Conservation (phyloP, 805 yeast species). For the Zygosaccharomyces bailii region DNA sequence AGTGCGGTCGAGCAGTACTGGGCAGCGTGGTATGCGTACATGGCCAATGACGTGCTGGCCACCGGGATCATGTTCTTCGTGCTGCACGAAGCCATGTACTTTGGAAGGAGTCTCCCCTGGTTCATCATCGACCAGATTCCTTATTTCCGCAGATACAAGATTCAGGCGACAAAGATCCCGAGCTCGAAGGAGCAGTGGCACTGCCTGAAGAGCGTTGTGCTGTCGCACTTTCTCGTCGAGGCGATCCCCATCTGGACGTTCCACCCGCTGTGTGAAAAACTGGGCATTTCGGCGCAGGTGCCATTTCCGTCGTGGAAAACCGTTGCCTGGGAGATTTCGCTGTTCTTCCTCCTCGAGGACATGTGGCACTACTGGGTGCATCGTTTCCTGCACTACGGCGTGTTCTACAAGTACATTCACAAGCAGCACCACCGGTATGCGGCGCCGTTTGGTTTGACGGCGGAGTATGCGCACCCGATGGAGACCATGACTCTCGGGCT, state of each 20-base stretch:
- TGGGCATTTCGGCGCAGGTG: slow-evolving; percentile 69
- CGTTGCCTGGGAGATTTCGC: slow-evolving; percentile 58
- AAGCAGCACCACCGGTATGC: slow-evolving; percentile 95
- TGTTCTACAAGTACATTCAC: slow-evolving; percentile 83
- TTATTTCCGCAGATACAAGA: slow-evolving; percentile 74
- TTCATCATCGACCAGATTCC: slow-evolving; percentile 75
- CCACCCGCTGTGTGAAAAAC: slow-evolving; percentile 77
- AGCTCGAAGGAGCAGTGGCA: slow-evolving; percentile 80
- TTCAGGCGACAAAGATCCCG: slow-evolving; percentile 77
- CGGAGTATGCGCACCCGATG: slow-evolving; percentile 94
- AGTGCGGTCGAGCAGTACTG: slow-evolving; percentile 62
- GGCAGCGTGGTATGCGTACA: slow-evolving; percentile 79
- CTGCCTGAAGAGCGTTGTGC: slow-evolving; percentile 74
- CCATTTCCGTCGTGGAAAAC: slow-evolving; percentile 70
- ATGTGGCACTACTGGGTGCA: slow-evolving; percentile 94
- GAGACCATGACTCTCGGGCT: slow-evolving; percentile 84
- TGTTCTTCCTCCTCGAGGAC: slow-evolving; percentile 84
- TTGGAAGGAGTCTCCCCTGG: slow-evolving; percentile 90
- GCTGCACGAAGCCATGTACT: slow-evolving; percentile 80
- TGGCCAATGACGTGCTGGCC: slow-evolving; percentile 80
- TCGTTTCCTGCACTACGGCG: slow-evolving; percentile 77
- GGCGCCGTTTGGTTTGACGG: slow-evolving; percentile 92
- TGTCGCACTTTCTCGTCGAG: slow-evolving; percentile 82
- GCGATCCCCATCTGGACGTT: slow-evolving; percentile 93
- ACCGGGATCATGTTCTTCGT: slow-evolving; percentile 78